Evolutionary conservation across 495 filamentous ascomycete species (phyloP), one percentile per base, ranked within the genome.

Genomic region (Penicillium chermesinum): DNA sequence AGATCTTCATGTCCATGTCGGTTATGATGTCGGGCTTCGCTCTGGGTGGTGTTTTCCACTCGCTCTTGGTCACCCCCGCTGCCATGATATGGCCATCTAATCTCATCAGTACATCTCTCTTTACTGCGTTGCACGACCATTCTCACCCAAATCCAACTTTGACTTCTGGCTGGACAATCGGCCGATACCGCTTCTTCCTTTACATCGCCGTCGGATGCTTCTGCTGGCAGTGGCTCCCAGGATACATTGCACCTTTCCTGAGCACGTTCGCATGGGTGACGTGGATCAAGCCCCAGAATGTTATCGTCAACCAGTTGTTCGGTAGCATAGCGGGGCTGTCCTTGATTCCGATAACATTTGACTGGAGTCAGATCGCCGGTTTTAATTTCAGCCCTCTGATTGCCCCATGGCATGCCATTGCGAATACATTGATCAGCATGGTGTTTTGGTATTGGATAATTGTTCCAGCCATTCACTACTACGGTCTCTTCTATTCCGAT

Each of bases 61-160:
- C 78, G 14, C 84, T 82, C 53, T 62, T 88, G 35, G 83, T 88
- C 32, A 16, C 48, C 16, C 63, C 60, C 4, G 82, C 84, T 2
- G 77, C 84, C 7, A 87, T 88, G 83, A 87, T 89, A 50, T 89
- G 85, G 84, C 85, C 86, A 0, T 71, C 70, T 1, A 84, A 74
- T 38, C 67, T 89, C 15, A 80, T 84, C 51, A 78, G 78, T 15
- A 74, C 81, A 0, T 71, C 83, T 4, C 65, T 89, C 7, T 84
- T 89, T 69, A 78, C 80, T 39, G 83, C 83, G 13, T 81, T 88
- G 58, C 85, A 89, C 50, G 85, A 88, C 50, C 76, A 78, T 52
- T 71, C 71, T 8, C 67, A 63, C 38, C 72, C 81, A 2, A 78
- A 86, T 48, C 78, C 82, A 0, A 41, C 62, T 32, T 73, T 73